Evolutionary conservation across 345 rosid species (phyloP), one percentile per base, ranked within the genome.

Genomic region (Hibiscus tridactylites): DNA sequence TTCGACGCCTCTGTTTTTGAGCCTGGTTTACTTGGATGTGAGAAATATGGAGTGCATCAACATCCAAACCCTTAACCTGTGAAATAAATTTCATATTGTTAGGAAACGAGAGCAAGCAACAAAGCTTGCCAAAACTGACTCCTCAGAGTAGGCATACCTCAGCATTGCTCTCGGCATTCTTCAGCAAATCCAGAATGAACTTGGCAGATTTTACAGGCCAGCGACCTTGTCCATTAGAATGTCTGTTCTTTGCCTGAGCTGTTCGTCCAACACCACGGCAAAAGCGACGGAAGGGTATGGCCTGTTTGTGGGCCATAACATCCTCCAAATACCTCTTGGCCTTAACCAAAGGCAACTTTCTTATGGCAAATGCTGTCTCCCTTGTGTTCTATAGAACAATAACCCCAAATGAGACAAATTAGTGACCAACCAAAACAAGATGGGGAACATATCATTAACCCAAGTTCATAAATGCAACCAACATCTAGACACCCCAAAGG

Each of bases 151-250:
- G 17, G 53, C 53, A 49, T 39, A 50, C 56, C 56, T 50, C 99
- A n/a, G 99, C 97, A 77, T 92, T 95, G 71, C 97, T 94, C 88
- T 90, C 98, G 2, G 97, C 97, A 73, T 90, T 94, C 92, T 94
- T 90, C 50, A 94, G 85, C 77, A 94, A 78, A 78, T 94, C 98
- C 21, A 94, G 85, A 65, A 94, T 90, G 44, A 91, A 94, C 57
- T 76, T 82, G 13, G 97, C 96, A 73, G 98, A 94, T 69, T 94
- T 94, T 0, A 81, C 91, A 0, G 98, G 97, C 98, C 98, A 94
- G 19, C 98, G 91, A 62, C 97, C 98, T 75, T 93, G 98, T 29
- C 98, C 97, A 74, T 93, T 94, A 0, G 96, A 85, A 70, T 94
- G 97, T 77, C 94, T 86, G 83, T 86, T 91, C 83, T 94, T 94